Base-by-base conservation (phyloP, 352 stramenopile genomes). In the Halophytophthora polymorphica region DNA sequence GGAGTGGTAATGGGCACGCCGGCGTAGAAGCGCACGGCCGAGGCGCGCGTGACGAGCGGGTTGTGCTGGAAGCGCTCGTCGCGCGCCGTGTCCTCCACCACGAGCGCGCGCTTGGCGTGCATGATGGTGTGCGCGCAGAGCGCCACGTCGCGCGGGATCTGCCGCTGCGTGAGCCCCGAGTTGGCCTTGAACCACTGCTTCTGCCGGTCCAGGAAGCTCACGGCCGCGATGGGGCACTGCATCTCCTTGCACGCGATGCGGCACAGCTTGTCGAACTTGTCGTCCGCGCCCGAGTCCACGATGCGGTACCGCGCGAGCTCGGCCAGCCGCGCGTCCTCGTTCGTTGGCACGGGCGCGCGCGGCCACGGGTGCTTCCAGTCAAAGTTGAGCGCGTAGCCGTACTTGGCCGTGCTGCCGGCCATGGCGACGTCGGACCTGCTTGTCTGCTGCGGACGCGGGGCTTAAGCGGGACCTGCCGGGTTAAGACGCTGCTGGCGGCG, bases 101-200 rank as follows among this genome's bases (percentile, higher is more conserved):
- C 79, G 19, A 93, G 69, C 45, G 83, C 73, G 45, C 77, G 77
- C 51, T 90, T 89, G 21, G 83, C 71, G 65, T 90, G 78, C 83
- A 93, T 93, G 69, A 93, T 93, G 38, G 83, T 90, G 59, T 93
- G 83, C 12, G 83, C 83, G 39, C 83, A 93, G 13, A 93, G 75
- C 45, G 83, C 79, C 25, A 93, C 83, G 50, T 90, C 79, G 18
- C 83, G 79, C 53, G 83, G 83, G 56, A 93, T 90, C 69, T 90
- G 77, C 36, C 83, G 83, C 58, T 93, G 83, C 53, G 83, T 90
- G 53, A 93, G 68, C 12, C 83, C 83, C 49, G 63, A 81, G 66
- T 90, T 93, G 50, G 83, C 83, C 64, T 93, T 93, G 64, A 93
- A 93, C 83, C 83, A 93, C 69, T 93, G 79, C 59, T 86, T 87